These are phyloP conservation scores for Aspergillus awamori DNA, from an alignment of 2,329 filamentous ascomycete species.

Conservation along the genomic window DNA sequence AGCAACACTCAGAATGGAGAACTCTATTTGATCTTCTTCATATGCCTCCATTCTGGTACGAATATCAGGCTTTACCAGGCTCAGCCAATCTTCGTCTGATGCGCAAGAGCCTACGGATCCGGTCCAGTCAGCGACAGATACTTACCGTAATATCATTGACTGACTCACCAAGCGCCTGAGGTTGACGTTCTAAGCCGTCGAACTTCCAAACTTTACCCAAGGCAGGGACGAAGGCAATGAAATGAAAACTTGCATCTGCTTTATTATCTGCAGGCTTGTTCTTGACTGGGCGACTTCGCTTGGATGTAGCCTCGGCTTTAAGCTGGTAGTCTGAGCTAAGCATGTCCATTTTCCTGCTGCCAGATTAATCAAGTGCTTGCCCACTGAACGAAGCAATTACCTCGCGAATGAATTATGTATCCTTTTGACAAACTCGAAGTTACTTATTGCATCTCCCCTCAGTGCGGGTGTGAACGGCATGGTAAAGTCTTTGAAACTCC, in stretches of 20 bases:
- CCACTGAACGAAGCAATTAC: slow-evolving; percentile 37
- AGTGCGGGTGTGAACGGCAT: slow-evolving; percentile 68
- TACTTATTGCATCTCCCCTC: slow-evolving; percentile 74
- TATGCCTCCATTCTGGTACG: slow-evolving; percentile 68
- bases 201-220: slow-evolving; percentile 81
- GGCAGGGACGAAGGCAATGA: slow-evolving; percentile 82
- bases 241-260: slow-evolving; percentile 75
- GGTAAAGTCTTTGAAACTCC: slow-evolving; percentile 73
- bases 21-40: slow-evolving; percentile 68
- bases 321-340: slow-evolving; percentile 70
- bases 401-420: slow-evolving; percentile 88
- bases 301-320: slow-evolving; percentile 49
- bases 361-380: slow-evolving; percentile 6
- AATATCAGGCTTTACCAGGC: slow-evolving; percentile 66
- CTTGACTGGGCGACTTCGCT: slow-evolving; percentile 33
- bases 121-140: neutral
- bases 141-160: neutral
- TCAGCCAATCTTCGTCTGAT: slow-evolving; percentile 64
- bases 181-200: slow-evolving; percentile 77
- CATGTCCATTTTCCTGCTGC: slow-evolving; percentile 69
- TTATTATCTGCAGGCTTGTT: slow-evolving; percentile 51
- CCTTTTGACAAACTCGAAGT: slow-evolving; percentile 73
- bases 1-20: slow-evolving; percentile 75
- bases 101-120: slow-evolving; percentile 42
- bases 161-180: slow-evolving; percentile 61